Evolutionary conservation across 2,329 filamentous ascomycete genomes (phyloP).

Genomic region (Stagonosporopsis vannaccii): DNA sequence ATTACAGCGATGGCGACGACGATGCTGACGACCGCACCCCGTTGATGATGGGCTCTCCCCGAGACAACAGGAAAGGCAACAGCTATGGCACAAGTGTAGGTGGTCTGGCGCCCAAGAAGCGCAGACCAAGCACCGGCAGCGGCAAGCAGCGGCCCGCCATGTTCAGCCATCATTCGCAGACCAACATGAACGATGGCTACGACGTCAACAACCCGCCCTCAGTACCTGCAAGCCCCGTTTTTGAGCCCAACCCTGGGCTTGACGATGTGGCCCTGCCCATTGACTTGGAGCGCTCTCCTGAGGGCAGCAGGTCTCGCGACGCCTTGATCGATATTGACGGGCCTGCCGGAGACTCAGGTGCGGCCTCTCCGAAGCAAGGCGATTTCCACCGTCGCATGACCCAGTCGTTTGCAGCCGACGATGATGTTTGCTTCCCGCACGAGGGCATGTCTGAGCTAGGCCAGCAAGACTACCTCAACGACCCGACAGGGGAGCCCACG

Average conservation of each 20-base stretch:
- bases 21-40: conserved; percentile 62
- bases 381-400: conserved; percentile 48
- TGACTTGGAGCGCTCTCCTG: conserved; percentile 56
- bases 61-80: conserved; percentile 41
- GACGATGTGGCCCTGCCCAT: conserved; percentile 74
- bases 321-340: conserved; percentile 60
- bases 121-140: conserved; percentile 31
- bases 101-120: conserved; percentile 20
- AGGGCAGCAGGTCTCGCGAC: conserved; percentile 48
- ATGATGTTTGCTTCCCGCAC: conserved; percentile 91
- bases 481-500: conserved; percentile 52
- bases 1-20: conserved; percentile 59
- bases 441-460: conserved; percentile 80
- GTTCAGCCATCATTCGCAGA: conserved; percentile 42
- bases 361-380: conserved; percentile 33
- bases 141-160: conserved; percentile 37
- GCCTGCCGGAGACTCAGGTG: conserved; percentile 59
- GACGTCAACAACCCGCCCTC: conserved; percentile 73
- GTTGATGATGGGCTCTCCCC: conserved; percentile 55
- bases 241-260: conserved; percentile 60
- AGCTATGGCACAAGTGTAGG: conserved; percentile 44
- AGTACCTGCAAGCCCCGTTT: conserved; percentile 64
- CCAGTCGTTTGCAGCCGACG: conserved; percentile 68
- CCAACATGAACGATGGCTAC: conserved; percentile 53
- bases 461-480: conserved; percentile 72